Conservation (phyloP, 2,329 filamentous ascomycete species). For the Ascochyta koolunga region DNA sequence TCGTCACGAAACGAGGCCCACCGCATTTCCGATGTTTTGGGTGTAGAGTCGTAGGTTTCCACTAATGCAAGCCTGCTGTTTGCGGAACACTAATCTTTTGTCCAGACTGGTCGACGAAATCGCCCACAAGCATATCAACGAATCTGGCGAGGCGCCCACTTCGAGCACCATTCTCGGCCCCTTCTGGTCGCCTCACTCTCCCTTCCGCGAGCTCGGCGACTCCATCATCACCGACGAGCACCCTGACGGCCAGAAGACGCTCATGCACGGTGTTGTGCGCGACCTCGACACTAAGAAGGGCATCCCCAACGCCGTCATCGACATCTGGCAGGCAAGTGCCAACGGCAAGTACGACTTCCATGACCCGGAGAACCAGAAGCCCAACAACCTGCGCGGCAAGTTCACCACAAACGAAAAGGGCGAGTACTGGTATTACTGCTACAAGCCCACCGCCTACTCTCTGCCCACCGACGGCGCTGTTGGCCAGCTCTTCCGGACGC, state of each 20-base stretch:
- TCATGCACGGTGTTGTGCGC: conserved; percentile 72
- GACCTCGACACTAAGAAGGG: conserved; percentile 70
- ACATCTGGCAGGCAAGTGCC: conserved; percentile 78
- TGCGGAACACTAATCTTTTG: background rate
- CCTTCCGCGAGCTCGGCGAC: conserved; percentile 71
- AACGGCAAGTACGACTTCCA: conserved; percentile 81
- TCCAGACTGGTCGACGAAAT: conserved; percentile 69
- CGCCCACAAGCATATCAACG: conserved; percentile 67
- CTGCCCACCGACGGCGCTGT: conserved; percentile 67
- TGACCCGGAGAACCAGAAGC: conserved; percentile 71
- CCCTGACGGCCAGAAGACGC: conserved; percentile 62
- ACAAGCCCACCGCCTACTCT: conserved; percentile 75
- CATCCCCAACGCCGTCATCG: conserved; percentile 71
- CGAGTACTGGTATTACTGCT: conserved; percentile 76
- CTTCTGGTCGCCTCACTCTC: conserved; percentile 78
- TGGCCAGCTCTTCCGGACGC: conserved; percentile 57
- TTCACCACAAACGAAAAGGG: conserved; percentile 74
- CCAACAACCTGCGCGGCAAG: conserved; percentile 79
- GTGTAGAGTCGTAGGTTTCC: conserved; percentile 69
- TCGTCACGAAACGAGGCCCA: conserved; percentile 76
- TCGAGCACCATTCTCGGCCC: conserved; percentile 77
- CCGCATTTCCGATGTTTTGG: conserved; percentile 74
- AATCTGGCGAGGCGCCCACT: conserved; percentile 68
- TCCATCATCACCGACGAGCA: conserved; percentile 69
- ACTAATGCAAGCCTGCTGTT: background rate